These are phyloP conservation scores for Fusarium vanettenii DNA, from an alignment of 2,329 filamentous ascomycete genomes.

Conservation along the genomic window DNA sequence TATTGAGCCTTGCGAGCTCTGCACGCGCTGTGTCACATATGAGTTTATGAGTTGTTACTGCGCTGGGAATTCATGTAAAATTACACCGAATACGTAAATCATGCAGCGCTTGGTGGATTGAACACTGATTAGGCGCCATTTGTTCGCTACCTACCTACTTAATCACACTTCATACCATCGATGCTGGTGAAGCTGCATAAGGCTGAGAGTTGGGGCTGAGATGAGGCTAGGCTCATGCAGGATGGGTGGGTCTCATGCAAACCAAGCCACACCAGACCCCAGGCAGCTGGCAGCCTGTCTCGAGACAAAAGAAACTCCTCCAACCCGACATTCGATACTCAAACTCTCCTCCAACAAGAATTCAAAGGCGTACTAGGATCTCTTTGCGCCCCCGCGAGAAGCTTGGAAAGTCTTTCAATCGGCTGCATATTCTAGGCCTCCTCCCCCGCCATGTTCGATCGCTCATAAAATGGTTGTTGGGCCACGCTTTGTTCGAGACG, in stretches of 20 bases:
- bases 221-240: neutral
- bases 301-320: slow-evolving; percentile 4
- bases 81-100: neutral
- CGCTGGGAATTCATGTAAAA: neutral
- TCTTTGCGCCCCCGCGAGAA: neutral
- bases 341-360: neutral
- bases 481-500: slow-evolving; percentile 24
- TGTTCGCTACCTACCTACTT: neutral
- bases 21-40: slow-evolving; percentile 7
- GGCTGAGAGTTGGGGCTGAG: slow-evolving; percentile 2
- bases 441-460: slow-evolving; percentile 23
- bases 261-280: slow-evolving; percentile 6
- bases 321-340: neutral
- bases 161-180: neutral
- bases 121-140: neutral
- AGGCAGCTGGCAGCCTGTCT: neutral
- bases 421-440: neutral
- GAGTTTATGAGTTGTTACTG: slow-evolving; percentile 16
- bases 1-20: neutral
- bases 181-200: neutral
- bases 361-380: neutral
- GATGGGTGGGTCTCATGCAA: neutral
- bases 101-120: neutral
- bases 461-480: slow-evolving; percentile 30
- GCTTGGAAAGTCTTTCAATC: neutral